A percentile compares a stretch with the other conserved stretches of the same genome.
Evolutionary conservation across 2,329 filamentous ascomycete genomes (phyloP).

Genomic region (Aspergillus alliaceus): DNA sequence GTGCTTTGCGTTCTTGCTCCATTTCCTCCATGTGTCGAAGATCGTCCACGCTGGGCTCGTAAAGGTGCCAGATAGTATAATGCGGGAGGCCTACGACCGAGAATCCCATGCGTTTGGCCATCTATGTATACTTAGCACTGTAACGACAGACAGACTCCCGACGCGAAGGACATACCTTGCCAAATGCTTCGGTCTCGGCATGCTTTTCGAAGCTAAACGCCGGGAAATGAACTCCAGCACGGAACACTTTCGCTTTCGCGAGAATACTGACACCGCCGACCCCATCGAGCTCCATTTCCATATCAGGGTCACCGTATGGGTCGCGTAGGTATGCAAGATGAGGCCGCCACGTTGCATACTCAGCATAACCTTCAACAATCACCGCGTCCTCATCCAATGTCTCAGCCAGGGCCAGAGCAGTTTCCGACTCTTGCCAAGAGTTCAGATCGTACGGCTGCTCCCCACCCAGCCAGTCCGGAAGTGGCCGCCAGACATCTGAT

Average conservation of each 20-base stretch:
- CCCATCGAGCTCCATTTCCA: conserved; percentile 99
- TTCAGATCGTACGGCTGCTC: conserved; percentile 98
- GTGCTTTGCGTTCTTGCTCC: conserved; percentile 79
- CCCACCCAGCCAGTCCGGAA: conserved; percentile 97
- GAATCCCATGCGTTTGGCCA: conserved; percentile 94
- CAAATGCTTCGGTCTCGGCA: conserved; percentile 96
- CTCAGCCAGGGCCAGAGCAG: conserved; percentile 86
- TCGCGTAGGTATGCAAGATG: conserved; percentile 96
- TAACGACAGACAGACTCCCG: neutral
- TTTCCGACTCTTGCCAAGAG: conserved; percentile 99
- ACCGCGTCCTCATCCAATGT: conserved; percentile 97
- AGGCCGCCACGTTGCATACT: conserved; percentile 97
- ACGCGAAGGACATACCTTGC: conserved; percentile 68
- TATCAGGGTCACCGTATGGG: conserved; percentile 95
- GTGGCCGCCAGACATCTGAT: conserved; percentile 92
- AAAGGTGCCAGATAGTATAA: conserved; percentile 99
- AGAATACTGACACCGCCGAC: conserved; percentile 97
- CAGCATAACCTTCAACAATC: conserved; percentile 97
- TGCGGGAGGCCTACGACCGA: conserved; percentile 94
- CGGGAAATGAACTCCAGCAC: conserved; percentile 92
- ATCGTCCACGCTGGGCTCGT: conserved; percentile 97
- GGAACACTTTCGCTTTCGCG: conserved; percentile 93
- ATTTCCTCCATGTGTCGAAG: conserved; percentile 98
- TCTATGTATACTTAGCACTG: conserved; percentile 56
- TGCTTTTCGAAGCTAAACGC: conserved; percentile 99